phyloP scores from a whole-genome alignment of 2,329 filamentous ascomycete species.

The Thielaviopsis ethacetica region DNA sequence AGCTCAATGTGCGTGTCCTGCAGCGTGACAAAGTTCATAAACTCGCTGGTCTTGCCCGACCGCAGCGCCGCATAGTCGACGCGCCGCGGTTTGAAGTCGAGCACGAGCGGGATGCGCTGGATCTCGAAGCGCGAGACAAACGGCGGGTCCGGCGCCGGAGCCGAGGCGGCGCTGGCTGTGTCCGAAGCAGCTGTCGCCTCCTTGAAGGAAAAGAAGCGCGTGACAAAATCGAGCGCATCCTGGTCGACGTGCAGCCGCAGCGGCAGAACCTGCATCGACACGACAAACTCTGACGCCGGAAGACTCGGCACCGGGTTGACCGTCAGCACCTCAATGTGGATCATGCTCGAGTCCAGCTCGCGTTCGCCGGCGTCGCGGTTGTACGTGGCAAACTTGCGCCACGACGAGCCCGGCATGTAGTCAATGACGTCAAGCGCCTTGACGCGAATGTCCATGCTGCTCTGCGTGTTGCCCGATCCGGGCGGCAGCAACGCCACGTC shows the following conservation, averaged over 20 bases:
- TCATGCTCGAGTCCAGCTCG: slow-evolving; percentile 76
- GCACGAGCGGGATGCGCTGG: slow-evolving; percentile 63
- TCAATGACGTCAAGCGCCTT: slow-evolving; percentile 81
- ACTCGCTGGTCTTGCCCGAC: slow-evolving; percentile 87
- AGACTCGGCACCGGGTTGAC: slow-evolving; percentile 74
- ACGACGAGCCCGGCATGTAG: slow-evolving; percentile 85
- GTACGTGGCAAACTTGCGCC: slow-evolving; percentile 96
- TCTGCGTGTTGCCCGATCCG: slow-evolving; percentile 64
- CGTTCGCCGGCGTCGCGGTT: slow-evolving; percentile 74
- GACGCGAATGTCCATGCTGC: slow-evolving; percentile 70
- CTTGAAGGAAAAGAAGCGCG: slow-evolving; percentile 95
- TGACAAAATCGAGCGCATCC: slow-evolving; percentile 93
- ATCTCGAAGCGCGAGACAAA: slow-evolving; percentile 87
- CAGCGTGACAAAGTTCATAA: slow-evolving; percentile 95
- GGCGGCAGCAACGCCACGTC: slow-evolving; percentile 72
- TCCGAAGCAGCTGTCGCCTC: slow-evolving; percentile 36
- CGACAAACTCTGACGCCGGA: slow-evolving; percentile 75
- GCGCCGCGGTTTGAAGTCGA: slow-evolving; percentile 96
- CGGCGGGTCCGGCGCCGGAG: slow-evolving; percentile 66
- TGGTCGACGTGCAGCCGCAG: slow-evolving; percentile 90
- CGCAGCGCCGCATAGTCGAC: slow-evolving; percentile 87
- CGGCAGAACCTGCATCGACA: slow-evolving; percentile 65
- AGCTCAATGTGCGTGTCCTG: slow-evolving; percentile 78
- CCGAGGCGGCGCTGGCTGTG: slow-evolving; percentile 41
- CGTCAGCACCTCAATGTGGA: slow-evolving; percentile 74